These are phyloP conservation scores for Xylaria sp. DNA, from an alignment of 2,329 filamentous ascomycete species.

Conservation along the genomic window DNA sequence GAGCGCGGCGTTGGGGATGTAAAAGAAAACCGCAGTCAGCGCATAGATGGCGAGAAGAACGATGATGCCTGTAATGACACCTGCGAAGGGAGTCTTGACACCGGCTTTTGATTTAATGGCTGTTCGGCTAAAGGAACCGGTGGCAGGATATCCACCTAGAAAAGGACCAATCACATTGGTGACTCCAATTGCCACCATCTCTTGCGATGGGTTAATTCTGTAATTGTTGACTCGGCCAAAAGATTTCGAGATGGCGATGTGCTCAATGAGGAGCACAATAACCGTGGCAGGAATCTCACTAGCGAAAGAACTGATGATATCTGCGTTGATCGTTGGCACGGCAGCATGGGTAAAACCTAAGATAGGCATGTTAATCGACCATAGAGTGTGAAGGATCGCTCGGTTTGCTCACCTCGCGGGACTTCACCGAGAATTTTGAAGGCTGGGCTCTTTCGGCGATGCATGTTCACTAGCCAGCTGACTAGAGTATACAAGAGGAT, in stretches of 20 bases:
- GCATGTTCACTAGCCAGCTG: slow-evolving; percentile 81
- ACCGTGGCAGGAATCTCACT: slow-evolving; percentile 81
- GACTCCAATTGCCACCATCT: slow-evolving; percentile 92
- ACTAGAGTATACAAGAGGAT: slow-evolving; percentile 92
- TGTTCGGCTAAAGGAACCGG: slow-evolving; percentile 93
- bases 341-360: slow-evolving; percentile 79
- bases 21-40: slow-evolving; percentile 87
- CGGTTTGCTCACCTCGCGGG: slow-evolving; percentile 66
- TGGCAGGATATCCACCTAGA: slow-evolving; percentile 88
- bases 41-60: slow-evolving; percentile 92
- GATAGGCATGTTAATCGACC: slow-evolving; percentile 30
- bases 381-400: neutral
- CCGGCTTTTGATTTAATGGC: slow-evolving; percentile 98
- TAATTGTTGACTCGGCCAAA: slow-evolving; percentile 98
- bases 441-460: slow-evolving; percentile 64
- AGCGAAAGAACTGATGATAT: slow-evolving; percentile 71
- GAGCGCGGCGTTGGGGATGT: slow-evolving; percentile 82
- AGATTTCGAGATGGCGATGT: slow-evolving; percentile 96
- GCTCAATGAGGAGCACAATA: slow-evolving; percentile 95
- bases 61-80: slow-evolving; percentile 83
- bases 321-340: slow-evolving; percentile 69
- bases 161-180: slow-evolving; percentile 91
- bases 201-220: slow-evolving; percentile 91
- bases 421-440: slow-evolving; percentile 80
- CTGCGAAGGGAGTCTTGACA: slow-evolving; percentile 87